Base-by-base conservation (phyloP, 352 stramenopile genomes). In the Phytophthora cryptogea region DNA sequence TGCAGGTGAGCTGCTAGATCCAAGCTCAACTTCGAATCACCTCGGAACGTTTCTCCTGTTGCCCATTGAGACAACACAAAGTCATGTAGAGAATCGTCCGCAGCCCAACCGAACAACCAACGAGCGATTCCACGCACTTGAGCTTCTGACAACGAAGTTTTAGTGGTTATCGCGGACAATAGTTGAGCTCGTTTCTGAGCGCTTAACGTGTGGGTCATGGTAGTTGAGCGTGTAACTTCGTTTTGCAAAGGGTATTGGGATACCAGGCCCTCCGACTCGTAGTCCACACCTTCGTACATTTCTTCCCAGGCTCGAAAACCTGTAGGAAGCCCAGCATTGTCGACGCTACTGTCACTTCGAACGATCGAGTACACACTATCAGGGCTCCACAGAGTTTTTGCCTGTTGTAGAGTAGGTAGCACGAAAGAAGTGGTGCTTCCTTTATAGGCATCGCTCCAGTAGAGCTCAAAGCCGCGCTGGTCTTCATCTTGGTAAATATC, bases 291-390 rank as follows among this genome's bases (percentile, higher is more conserved):
- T 20, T 85, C 65, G 32, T 86, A 86, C 11, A 90, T 66, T 30
- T 86, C 76, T 60, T 73, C 64, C 80, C 80, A 90, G 0, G 78
- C 80, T 14, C 53, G 51, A 39, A 88, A 90, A 1, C 78, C 80
- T 8, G 69, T 66, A 0, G 76, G 78, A 7, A 90, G 55, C 14
- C 63, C 65, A 13, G 30, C 56, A 16, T 50, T 51, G n/a, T 66
- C 58, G 13, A 27, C 31, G 5, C 16, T 40, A 11, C 16, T 46
- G 20, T 67, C 44, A 3, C 23, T 70, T 27, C 54, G 59, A 14
- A 80, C 41, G 27, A 90, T 72, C 2, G 80, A 88, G 55, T 76
- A 89, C 1, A 50, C 41, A 20, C 74, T 86, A 0, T 54, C 31
- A 0, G 52, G 16, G 43, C 72, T 39, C 78, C 78, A 88, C 20